Evolutionary conservation across 129 eudicot species (phyloP).

Genomic region (Chrysanthemum makinoi): DNA sequence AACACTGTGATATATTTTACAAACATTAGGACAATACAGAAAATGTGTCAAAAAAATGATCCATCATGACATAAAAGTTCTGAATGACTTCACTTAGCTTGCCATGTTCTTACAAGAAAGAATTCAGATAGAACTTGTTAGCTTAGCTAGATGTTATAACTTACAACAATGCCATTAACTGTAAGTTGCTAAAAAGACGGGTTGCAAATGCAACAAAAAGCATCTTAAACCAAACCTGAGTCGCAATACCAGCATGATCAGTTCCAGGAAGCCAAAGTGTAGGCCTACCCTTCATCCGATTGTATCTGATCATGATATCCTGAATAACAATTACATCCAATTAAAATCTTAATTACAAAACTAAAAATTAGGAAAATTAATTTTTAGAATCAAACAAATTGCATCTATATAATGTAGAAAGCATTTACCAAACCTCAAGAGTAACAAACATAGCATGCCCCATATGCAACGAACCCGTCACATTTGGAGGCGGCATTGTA

Average conservation of each 20-base stretch:
- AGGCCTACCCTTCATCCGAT: constrained; percentile 93
- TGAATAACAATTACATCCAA: constrained; percentile 25
- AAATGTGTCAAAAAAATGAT: neutral
- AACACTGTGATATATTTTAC: neutral
- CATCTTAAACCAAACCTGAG: constrained; percentile 58
- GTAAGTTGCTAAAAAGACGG: neutral
- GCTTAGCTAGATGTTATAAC: neutral
- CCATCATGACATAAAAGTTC: neutral
- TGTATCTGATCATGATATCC: constrained; percentile 97
- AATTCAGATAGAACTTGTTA: neutral
- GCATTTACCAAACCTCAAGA: constrained; percentile 72
- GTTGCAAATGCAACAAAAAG: neutral
- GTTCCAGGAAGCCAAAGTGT: constrained; percentile 99
- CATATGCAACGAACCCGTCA: constrained; percentile 99
- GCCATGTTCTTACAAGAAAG: too few species aligned
- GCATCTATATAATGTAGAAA: neutral
- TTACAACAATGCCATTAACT: neutral
- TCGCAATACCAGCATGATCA: constrained; percentile 99
- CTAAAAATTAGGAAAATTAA: too few species aligned
- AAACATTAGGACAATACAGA: neutral
- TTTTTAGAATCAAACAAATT: too few species aligned
- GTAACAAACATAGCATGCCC: constrained; percentile 99
- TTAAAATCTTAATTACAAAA: too few species aligned
- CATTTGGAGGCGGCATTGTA: constrained; percentile 99
- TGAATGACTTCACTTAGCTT: too few species aligned